A percentile compares a stretch with the other conserved stretches of the same genome.
Evolutionary conservation across 2,329 filamentous ascomycete genomes (phyloP).

Genomic region (Onygenales sp.): DNA sequence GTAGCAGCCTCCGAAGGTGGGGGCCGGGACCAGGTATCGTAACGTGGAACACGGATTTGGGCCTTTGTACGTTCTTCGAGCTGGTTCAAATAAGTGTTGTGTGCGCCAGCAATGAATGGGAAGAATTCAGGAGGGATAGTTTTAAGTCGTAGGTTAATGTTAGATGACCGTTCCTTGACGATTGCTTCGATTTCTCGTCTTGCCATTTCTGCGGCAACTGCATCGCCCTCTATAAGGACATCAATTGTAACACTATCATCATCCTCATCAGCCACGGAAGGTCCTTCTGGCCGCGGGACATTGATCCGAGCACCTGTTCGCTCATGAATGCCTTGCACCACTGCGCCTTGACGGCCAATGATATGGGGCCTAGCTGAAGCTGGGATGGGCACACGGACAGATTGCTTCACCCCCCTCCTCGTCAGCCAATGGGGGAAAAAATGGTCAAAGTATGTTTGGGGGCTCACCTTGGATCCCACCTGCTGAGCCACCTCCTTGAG

Average conservation of each 20-base stretch:
- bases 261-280: constrained; percentile 58
- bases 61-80: constrained; percentile 67
- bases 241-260: constrained; percentile 70
- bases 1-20: constrained; percentile 54
- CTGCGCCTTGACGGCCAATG: constrained; percentile 84
- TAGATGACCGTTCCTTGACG: constrained; percentile 74
- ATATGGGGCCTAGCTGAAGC: constrained; percentile 77
- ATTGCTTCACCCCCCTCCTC: constrained; percentile 38
- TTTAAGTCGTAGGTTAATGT: constrained; percentile 70
- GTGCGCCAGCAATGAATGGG: constrained; percentile 80
- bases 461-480: constrained; percentile 70
- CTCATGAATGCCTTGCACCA: constrained; percentile 82
- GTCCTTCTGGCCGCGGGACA: constrained; percentile 70
- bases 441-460: background rate
- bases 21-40: constrained; percentile 62
- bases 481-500: constrained; percentile 82
- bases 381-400: constrained; percentile 69
- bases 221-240: constrained; percentile 83
- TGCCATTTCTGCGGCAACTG: constrained; percentile 75
- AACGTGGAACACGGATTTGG: constrained; percentile 72
- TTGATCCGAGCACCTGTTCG: constrained; percentile 85
- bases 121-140: constrained; percentile 87
- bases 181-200: constrained; percentile 78
- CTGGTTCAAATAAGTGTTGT: constrained; percentile 56
- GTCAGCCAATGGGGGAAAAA: background rate